Evolutionary conservation across 331 rosid genomes (phyloP).

Genomic region (Rhamnella rubrinervis): DNA sequence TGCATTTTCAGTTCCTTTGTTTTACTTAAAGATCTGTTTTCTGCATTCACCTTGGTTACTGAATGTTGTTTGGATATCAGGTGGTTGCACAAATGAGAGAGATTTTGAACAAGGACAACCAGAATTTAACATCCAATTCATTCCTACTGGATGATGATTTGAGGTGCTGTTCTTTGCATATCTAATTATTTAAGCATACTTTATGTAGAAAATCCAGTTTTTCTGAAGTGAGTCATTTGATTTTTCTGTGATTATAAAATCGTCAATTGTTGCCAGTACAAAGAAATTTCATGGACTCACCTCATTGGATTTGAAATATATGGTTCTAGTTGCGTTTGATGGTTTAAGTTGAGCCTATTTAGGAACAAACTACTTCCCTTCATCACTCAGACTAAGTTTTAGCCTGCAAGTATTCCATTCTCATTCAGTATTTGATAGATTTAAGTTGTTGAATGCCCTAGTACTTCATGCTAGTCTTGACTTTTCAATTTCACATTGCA

Average conservation of each 20-base stretch:
- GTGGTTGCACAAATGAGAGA: constrained; percentile 98
- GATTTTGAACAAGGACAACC: constrained; percentile 81
- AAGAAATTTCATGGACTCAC: too few relatives aligned
- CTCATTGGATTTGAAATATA: too few relatives aligned
- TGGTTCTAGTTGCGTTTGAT: too few relatives aligned
- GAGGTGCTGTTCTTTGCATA: constrained; percentile 52
- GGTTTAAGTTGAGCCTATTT: too few relatives aligned
- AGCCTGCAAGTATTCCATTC: too few relatives aligned
- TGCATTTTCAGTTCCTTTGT: constrained; percentile 22
- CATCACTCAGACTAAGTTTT: too few relatives aligned
- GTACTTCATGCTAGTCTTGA: not conserved
- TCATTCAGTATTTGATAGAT: too few relatives aligned
- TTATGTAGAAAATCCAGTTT: not conserved
- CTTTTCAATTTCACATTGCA: constrained; percentile 35
- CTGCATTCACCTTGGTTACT: constrained; percentile 15
- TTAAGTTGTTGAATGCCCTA: too few relatives aligned
- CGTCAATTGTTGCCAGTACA: too few relatives aligned
- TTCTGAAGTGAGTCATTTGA: not conserved
- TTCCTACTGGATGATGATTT: constrained; percentile 95
- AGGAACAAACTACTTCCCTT: too few relatives aligned
- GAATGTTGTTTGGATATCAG: constrained; percentile 46
- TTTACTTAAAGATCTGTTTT: constrained; percentile 12
- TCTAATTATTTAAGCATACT: not conserved
- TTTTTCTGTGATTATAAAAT: too few relatives aligned
- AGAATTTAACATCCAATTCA: constrained; percentile 85